Conservation (phyloP, 352 stramenopile species). For the Elongisporangium undulatum region DNA sequence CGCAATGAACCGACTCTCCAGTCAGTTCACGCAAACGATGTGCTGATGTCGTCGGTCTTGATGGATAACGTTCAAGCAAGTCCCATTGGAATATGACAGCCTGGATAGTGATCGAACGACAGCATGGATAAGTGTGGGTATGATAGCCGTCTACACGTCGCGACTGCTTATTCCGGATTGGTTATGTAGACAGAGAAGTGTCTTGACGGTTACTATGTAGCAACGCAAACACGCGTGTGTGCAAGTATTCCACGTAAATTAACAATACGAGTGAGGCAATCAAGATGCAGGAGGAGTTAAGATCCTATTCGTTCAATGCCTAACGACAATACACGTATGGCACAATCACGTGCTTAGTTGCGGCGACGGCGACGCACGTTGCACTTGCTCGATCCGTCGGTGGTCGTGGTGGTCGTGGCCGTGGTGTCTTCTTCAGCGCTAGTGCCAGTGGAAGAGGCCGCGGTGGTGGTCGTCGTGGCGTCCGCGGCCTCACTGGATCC, state of each 20-base stretch:
- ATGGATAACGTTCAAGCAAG: neutral
- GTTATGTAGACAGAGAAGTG: too few species aligned
- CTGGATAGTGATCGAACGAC: neutral
- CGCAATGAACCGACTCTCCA: neutral
- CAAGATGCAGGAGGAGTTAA: too few species aligned
- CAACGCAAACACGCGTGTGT: too few species aligned
- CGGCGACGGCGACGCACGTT: neutral
- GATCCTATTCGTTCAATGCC: too few species aligned
- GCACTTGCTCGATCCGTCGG: neutral
- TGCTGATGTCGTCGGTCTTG: neutral
- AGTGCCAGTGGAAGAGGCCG: neutral
- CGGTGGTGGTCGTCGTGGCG: slow-evolving; percentile 4
- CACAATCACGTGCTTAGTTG: neutral
- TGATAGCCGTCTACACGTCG: too few species aligned
- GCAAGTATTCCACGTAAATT: too few species aligned
- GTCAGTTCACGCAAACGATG: neutral
- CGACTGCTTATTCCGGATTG: neutral
- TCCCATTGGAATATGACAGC: neutral
- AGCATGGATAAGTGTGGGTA: neutral
- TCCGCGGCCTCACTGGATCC: slow-evolving; percentile 4
- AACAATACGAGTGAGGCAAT: too few species aligned
- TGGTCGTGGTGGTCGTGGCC: neutral
- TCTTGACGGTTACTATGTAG: too few species aligned
- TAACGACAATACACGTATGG: too few species aligned
- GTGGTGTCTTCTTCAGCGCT: neutral